A percentile compares a stretch with the other conserved stretches of the same genome.
Conservation (phyloP, 2,329 filamentous ascomycete genomes). For the Xylariaceae sp. region DNA sequence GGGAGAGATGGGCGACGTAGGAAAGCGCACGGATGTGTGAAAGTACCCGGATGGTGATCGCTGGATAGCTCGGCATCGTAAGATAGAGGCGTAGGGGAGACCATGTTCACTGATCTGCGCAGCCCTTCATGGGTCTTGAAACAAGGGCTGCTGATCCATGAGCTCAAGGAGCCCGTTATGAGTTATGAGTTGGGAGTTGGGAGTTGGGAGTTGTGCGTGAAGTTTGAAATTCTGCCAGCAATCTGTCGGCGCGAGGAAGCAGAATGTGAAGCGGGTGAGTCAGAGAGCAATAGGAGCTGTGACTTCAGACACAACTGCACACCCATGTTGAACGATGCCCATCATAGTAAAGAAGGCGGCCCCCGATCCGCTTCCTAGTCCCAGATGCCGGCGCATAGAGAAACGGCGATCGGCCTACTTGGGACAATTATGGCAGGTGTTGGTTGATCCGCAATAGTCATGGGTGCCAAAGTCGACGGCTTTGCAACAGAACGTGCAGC, state of each 20-base stretch:
- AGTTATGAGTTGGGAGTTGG: background rate
- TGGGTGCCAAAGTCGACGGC: constrained; percentile 46
- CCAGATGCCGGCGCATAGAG: constrained; percentile 12
- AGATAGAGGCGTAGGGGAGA: background rate
- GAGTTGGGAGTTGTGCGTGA: too few relatives aligned
- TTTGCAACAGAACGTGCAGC: constrained; percentile 49
- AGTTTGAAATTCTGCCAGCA: too few relatives aligned
- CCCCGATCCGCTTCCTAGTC: constrained; percentile 24
- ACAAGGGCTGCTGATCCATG: background rate
- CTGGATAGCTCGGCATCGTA: background rate
- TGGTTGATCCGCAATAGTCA: constrained; percentile 41
- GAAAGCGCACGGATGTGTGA: background rate
- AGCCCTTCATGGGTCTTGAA: background rate
- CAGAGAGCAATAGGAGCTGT: background rate
- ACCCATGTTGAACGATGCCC: constrained; percentile 19
- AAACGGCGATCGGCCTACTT: constrained; percentile 27
- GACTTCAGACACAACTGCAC: background rate
- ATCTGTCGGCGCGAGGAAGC: background rate
- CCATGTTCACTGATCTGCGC: constrained; percentile 5
- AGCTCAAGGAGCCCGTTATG: background rate
- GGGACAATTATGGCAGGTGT: constrained; percentile 40
- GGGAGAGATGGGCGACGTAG: background rate
- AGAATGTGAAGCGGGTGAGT: background rate
- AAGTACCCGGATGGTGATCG: background rate
- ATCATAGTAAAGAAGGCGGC: background rate